Evolutionary conservation across 73 alveolate genomes (phyloP), one percentile per base, ranked within the genome.

Genomic region (Paramecium octaurelia): DNA sequence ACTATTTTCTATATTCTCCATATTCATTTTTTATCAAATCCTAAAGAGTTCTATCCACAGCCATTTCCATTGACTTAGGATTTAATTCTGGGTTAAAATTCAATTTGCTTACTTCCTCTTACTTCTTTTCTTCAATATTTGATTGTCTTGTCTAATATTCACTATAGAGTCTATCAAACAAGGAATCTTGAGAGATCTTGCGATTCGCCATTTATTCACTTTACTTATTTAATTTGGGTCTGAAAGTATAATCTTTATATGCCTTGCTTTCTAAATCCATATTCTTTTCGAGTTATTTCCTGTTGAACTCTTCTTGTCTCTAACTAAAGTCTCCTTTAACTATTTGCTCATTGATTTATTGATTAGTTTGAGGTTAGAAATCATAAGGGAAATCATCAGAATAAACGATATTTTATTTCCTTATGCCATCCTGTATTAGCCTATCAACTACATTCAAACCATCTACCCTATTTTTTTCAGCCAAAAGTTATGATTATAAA

Each of bases 31-130:
- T 75, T 14, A 75, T 75, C 14, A 75, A 75, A 75, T 75, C 88
- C 12, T 5, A 36, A 36, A 75, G 8, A 12, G 58, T 75, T 75
- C 88, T 75, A 34, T 75, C 88, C 1, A 35, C 68, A 14, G 88
- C 60, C 60, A 75, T 36, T 36, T 34, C 59, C 88, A 75, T 75
- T n/a, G 88, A 75, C 20, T 75, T 75, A 6, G 88, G 88, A 75
- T 75, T 75, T 44, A 75, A 75, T n/a, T 75, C 88, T 16, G 88
- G 88, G 21, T 75, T 21, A 40, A 75, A 75, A 75, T 75, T 75
- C 14, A 34, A 35, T 75, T 20, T 34, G 18, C 29, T 40, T n/a
- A 34, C 12, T 3, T 29, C 57, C 35, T 75, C 48, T 18, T 75
- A 29, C 40, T 40, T 34, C 23, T 20, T 36, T n/a, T 75, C 58